Percentiles rank a stretch among this genome's conserved stretches.
These are phyloP conservation scores for Trametes villosa DNA, from an alignment of 768 basidiomycete species.

Conservation along the genomic window DNA sequence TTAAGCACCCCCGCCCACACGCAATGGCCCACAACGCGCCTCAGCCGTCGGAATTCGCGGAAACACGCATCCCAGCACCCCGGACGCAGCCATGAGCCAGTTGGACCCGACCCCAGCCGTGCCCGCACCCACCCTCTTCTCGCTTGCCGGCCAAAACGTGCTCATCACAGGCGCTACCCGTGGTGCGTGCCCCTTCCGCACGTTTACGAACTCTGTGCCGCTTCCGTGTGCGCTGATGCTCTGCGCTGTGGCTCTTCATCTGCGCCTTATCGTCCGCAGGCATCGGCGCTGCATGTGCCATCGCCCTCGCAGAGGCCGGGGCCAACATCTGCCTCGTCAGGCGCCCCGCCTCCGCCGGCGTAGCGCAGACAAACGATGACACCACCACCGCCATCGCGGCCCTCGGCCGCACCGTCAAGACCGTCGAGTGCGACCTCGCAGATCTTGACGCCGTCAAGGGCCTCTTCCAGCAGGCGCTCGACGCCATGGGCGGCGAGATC, in stretches of 20 bases:
- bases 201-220: slow-evolving; percentile 9
- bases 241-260: slow-evolving; percentile 6
- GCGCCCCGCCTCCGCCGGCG: slow-evolving; percentile 39
- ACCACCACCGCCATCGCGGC: slow-evolving; percentile 44
- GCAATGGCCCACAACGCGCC: slow-evolving; percentile 14
- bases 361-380: slow-evolving; percentile 30
- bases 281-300: slow-evolving; percentile 58
- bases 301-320: slow-evolving; percentile 59
- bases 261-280: slow-evolving; percentile 38
- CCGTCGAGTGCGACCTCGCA: slow-evolving; percentile 61
- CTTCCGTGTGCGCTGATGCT: background rate
- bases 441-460: slow-evolving; percentile 52
- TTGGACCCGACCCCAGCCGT: slow-evolving; percentile 56
- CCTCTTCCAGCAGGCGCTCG: slow-evolving; percentile 54
- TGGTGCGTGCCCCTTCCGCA: slow-evolving; percentile 45
- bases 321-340: slow-evolving; percentile 53
- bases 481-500: slow-evolving; percentile 53
- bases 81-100: slow-evolving; percentile 40
- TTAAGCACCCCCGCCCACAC: background rate
- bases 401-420: slow-evolving; percentile 41
- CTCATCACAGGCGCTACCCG: slow-evolving; percentile 83
- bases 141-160: slow-evolving; percentile 65
- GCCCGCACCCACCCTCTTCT: slow-evolving; percentile 63
- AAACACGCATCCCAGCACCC: background rate
- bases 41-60: slow-evolving; percentile 7